Conservation (phyloP, 768 basidiomycete species). For the Termitomyces sp. region DNA sequence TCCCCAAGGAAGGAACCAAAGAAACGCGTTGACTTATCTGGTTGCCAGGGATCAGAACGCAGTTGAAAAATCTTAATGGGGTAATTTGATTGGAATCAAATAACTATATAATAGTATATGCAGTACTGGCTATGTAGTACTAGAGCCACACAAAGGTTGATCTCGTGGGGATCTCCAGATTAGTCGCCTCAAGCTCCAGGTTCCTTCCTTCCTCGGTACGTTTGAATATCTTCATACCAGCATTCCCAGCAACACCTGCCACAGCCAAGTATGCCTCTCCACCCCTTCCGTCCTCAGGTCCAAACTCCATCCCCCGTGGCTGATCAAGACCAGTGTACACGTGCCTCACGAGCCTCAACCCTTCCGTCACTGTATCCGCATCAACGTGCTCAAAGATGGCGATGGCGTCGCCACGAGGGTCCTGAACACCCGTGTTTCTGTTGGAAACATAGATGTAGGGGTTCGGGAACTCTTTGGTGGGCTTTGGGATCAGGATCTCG, state of each 20-base stretch:
- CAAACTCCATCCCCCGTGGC: constrained; percentile 62
- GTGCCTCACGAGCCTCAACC: constrained; percentile 33
- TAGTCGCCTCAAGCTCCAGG: constrained; percentile 44
- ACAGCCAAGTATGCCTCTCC: constrained; percentile 50
- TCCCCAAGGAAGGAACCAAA: not conserved
- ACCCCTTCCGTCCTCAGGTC: constrained; percentile 35
- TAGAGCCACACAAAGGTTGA: constrained; percentile 46
- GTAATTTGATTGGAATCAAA: too few relatives aligned
- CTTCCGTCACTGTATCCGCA: constrained; percentile 14
- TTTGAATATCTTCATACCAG: constrained; percentile 48
- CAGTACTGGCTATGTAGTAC: too few relatives aligned
- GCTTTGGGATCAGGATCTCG: constrained; percentile 56
- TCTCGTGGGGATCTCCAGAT: constrained; percentile 43
- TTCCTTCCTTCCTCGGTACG: constrained; percentile 45
- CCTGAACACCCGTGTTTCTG: constrained; percentile 46
- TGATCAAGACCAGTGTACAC: constrained; percentile 61
- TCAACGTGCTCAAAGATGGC: constrained; percentile 47
- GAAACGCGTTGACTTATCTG: not conserved
- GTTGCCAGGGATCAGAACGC: not conserved
- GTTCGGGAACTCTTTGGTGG: constrained; percentile 37
- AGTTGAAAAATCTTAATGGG: not conserved
- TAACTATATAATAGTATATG: too few relatives aligned
- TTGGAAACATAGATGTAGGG: constrained; percentile 65
- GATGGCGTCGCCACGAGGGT: constrained; percentile 53
- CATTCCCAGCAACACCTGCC: constrained; percentile 43